Evolutionary conservation across 805 yeast genomes (phyloP), one percentile per base, ranked within the genome.

Genomic region (Blastobotrys terrestris): DNA sequence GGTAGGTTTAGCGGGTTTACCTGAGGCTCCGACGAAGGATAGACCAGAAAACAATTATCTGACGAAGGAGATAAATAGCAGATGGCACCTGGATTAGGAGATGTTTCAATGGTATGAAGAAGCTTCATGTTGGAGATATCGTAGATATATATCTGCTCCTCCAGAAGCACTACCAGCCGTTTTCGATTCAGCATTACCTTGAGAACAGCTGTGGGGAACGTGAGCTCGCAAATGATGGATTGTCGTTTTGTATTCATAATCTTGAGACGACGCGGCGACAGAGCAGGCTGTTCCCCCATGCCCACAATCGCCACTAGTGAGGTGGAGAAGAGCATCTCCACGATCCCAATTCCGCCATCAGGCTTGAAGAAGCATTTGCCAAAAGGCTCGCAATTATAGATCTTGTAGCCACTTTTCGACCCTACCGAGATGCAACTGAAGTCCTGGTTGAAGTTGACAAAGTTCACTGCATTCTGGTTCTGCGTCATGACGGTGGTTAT

Each of bases 261-360:
- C 63, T 83, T 83, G 55, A 92, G 76, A 58, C 90, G 81, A 55
- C 97, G 76, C n/a, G 96, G 95, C 15, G 82, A 75, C 49, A 65
- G 60, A 1, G 76, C 61, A 3, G 86, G 83, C 56, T 79, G 84
- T 52, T 83, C 87, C 1, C 91, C 92, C 49, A 80, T 71, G 5
- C 90, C 92, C 1, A 88, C 95, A 4, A 88, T 72, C 0, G 95
- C 97, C 20, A 94, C 79, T 40, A 92, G 74, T 3, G 95, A 85
- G 0, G 98, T 89, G 44, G 90, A 77, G 63, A 90, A 92, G 21
- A 92, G 77, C 97, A 94, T 91, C 65, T 90, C 96, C 8, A 89
- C 83, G 1, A 87, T 77, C 31, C 74, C 73, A 35, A 69, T 68
- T 26, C 72, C 75, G 14, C 72, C 73, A 47, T 68, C 72, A 22